phyloP scores from a whole-genome alignment of 2,329 filamentous ascomycete species.

The Chrysoporthe deuterocubensis region DNA sequence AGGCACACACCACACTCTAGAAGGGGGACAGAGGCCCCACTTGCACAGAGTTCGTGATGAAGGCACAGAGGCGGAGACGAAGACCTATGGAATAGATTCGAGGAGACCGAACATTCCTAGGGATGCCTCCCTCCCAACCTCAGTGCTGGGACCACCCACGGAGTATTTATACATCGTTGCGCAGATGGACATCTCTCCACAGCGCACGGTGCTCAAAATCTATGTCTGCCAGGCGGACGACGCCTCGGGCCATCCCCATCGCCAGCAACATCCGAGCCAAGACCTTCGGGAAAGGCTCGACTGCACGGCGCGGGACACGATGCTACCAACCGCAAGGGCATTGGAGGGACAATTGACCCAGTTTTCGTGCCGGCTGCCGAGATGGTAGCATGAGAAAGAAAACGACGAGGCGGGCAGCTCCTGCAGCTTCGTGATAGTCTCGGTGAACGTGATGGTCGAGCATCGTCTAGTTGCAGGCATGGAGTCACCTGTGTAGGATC shows the following conservation, averaged over 20 bases:
- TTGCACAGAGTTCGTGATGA: not conserved
- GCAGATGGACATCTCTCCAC: not conserved
- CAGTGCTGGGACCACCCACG: not conserved
- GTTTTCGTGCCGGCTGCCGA: conserved; percentile 8
- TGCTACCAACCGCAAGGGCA: conserved; percentile 1
- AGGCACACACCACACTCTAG: not conserved
- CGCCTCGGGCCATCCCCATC: not conserved
- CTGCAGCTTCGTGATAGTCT: conserved; percentile 7
- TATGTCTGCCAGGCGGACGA: no score
- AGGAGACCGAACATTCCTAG: not conserved
- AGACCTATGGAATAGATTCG: not conserved
- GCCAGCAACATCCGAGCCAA: conserved; percentile 4
- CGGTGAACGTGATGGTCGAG: conserved; percentile 10
- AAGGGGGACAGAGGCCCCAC: not conserved
- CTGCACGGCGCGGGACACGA: conserved; percentile 11
- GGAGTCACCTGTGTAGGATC: not conserved
- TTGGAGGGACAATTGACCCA: not conserved
- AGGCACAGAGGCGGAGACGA: not conserved
- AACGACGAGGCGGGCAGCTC: not conserved
- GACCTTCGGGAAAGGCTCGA: not conserved
- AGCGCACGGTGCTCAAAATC: not conserved
- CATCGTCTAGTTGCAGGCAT: not conserved
- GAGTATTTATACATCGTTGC: conserved; percentile 1
- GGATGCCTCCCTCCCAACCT: not conserved
- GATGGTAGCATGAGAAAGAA: not conserved